These are phyloP conservation scores for Sporothrix curviconia DNA, from an alignment of 2,329 filamentous ascomycete genomes.

Conservation along the genomic window DNA sequence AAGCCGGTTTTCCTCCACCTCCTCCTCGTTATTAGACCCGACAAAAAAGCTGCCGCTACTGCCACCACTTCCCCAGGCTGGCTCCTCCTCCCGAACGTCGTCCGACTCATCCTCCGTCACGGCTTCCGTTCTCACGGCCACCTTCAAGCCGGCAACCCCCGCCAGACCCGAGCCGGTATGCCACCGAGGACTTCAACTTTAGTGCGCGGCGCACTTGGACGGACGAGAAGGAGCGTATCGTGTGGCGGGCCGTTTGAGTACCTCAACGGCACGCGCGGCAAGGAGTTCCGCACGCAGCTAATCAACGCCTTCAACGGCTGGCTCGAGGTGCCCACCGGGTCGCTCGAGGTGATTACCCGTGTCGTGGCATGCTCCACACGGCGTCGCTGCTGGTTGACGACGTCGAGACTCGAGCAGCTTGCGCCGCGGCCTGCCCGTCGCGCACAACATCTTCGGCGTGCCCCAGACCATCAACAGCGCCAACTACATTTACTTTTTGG, in stretches of 20 bases:
- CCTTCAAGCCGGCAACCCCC: slow-evolving; percentile 33
- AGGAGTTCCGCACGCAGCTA: slow-evolving; percentile 75
- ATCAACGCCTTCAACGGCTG: slow-evolving; percentile 77
- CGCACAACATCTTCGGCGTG: slow-evolving; percentile 77
- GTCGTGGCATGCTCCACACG: slow-evolving; percentile 81
- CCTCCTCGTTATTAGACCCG: neutral
- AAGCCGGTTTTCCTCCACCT: neutral
- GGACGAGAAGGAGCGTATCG: slow-evolving; percentile 66
- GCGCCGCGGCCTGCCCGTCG: slow-evolving; percentile 72
- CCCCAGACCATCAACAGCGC: slow-evolving; percentile 86
- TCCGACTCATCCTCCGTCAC: slow-evolving; percentile 12
- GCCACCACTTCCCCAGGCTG: neutral
- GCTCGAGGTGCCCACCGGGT: slow-evolving; percentile 65
- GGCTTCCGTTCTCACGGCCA: slow-evolving; percentile 4
- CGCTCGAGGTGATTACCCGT: slow-evolving; percentile 67
- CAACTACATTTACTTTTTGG: slow-evolving; percentile 83
- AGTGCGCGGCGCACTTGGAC: slow-evolving; percentile 54
- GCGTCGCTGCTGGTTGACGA: slow-evolving; percentile 80
- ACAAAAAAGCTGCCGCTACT: neutral
- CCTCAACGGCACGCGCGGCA: slow-evolving; percentile 69
- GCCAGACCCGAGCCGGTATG: slow-evolving; percentile 47
- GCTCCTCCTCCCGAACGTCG: neutral
- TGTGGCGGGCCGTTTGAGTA: slow-evolving; percentile 78
- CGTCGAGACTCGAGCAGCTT: slow-evolving; percentile 72
- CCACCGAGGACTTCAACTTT: slow-evolving; percentile 50